Base-by-base conservation (phyloP, 2,329 filamentous ascomycete species). In the Leptosphaerulina australis region DNA sequence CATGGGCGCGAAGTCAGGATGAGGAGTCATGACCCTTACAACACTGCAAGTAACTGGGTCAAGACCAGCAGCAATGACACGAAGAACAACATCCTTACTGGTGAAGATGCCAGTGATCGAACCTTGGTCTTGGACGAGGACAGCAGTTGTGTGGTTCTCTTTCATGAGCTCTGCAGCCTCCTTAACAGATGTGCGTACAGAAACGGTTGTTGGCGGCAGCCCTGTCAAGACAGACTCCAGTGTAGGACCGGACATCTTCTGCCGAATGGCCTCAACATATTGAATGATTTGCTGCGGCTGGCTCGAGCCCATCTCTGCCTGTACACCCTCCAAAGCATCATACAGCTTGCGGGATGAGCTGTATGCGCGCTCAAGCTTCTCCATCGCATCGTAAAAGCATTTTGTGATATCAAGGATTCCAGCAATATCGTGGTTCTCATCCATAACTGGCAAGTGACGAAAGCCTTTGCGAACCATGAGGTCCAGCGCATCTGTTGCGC, bases 341-440 rank as follows among this genome's bases (percentile, higher is more conserved):
- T 99, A 97, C 17, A 99, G 83, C 76, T 97, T 96, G 63, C 94
- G 86, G n/a, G 94, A 99, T 12, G 94, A 97, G 59, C 91, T 91
- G 74, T 99, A 99, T 40, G 94, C 94, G 41, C 94, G 88, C 80
- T 99, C 94, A 53, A 99, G 79, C 80, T 99, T 99, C 80, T 99
- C 94, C 94, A 99, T 99, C 33, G 94, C 94, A 76, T 99, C 94
- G 76, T 99, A 99, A 76, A 99, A 99, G 77, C 94, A 99, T 77
- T 97, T 99, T 49, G 94, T 99, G 66, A 99, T 99, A 75, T 99
- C 94, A 45, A 99, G 80, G 61, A 99, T 92, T 79, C 94, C 94
- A 6, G 92, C 96, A 56, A 99, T 99, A 70, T 99, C 93, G 76
- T 99, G 94, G 74, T 99, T 97, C 79, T 99, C 94, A 75, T 99